A percentile compares a stretch with the other conserved stretches of the same genome.
These are phyloP conservation scores for Botrytis deweyae DNA, from an alignment of 2,329 filamentous ascomycete genomes.

Conservation along the genomic window DNA sequence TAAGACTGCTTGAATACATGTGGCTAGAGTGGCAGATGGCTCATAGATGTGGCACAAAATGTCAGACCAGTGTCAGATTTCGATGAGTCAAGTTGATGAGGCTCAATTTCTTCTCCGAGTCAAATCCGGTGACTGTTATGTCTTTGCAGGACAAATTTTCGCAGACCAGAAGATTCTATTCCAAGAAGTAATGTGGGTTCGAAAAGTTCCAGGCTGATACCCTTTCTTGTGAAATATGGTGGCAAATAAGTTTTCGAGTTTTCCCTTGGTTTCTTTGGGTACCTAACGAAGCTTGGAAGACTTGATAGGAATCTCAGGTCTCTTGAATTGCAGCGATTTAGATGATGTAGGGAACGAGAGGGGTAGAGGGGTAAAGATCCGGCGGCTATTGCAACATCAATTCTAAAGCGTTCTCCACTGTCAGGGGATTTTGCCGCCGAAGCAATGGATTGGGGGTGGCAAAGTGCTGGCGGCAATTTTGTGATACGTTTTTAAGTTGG, in stretches of 20 bases:
- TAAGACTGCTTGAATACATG: background rate
- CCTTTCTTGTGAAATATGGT: background rate
- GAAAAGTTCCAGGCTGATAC: background rate
- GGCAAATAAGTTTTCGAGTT: background rate
- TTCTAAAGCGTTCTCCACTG: background rate
- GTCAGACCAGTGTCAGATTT: background rate
- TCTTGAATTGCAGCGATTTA: background rate
- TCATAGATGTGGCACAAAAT: background rate
- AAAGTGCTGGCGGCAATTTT: background rate
- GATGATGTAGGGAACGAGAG: background rate
- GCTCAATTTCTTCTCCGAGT: background rate
- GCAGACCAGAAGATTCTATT: background rate
- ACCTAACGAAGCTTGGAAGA: background rate
- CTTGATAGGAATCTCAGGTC: background rate
- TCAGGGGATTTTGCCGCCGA: background rate
- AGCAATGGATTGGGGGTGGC: background rate
- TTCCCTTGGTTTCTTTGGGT: background rate
- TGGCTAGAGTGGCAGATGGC: background rate
- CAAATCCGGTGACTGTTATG: background rate
- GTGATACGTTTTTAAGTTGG: too few relatives aligned
- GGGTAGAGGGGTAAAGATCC: background rate
- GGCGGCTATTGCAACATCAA: conserved; percentile 6
- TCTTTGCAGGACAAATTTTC: background rate
- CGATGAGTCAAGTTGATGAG: background rate
- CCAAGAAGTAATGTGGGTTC: background rate